These are phyloP conservation scores for Penicillium parvum DNA, from an alignment of 495 filamentous ascomycete species.

Conservation along the genomic window DNA sequence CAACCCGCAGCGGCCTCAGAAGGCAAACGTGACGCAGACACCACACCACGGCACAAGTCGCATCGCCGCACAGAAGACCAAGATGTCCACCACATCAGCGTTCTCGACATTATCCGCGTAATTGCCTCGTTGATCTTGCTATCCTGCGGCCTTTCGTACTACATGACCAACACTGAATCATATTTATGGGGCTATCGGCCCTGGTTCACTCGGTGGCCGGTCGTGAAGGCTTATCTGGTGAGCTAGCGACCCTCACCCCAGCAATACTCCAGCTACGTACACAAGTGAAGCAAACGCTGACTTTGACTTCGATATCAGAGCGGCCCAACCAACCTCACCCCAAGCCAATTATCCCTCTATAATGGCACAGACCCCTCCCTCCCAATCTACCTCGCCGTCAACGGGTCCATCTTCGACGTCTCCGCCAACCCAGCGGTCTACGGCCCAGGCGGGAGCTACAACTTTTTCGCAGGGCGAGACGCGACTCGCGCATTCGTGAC, in stretches of 20 bases:
- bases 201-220: constrained; percentile 58
- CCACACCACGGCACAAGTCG: not conserved
- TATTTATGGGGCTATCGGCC: constrained; percentile 67
- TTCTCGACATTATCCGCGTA: constrained; percentile 73
- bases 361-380: constrained; percentile 70
- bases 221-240: constrained; percentile 62
- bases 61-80: constrained; percentile 9
- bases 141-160: constrained; percentile 69
- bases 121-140: constrained; percentile 65
- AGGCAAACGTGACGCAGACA: constrained; percentile 7
- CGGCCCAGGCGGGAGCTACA: constrained; percentile 85
- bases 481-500: constrained; percentile 91
- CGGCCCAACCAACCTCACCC: constrained; percentile 61
- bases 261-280: too few species aligned
- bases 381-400: constrained; percentile 89
- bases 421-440: constrained; percentile 68
- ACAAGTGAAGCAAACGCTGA: too few species aligned
- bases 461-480: constrained; percentile 82
- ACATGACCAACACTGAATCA: constrained; percentile 66
- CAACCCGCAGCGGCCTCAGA: constrained; percentile 13
- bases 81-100: constrained; percentile 39
- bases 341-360: constrained; percentile 64
- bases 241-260: too few species aligned
- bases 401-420: constrained; percentile 94
- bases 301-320: constrained; percentile 37